Conservation (phyloP, 371 early-diverging fungal species). For the Syncephalis plumigaleata region DNA sequence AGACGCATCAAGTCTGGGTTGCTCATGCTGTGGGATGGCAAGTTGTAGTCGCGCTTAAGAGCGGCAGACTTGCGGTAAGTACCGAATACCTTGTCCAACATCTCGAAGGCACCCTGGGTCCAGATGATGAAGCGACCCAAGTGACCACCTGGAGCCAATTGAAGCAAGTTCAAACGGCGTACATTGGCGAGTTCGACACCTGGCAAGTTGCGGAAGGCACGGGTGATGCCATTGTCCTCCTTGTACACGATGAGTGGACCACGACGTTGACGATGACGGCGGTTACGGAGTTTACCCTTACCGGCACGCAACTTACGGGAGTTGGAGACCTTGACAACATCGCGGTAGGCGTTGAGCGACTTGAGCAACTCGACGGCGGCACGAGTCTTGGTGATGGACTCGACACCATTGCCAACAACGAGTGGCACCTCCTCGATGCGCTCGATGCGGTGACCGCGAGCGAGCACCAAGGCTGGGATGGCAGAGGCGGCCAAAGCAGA, state of each 20-base stretch:
- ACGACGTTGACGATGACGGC: conserved; percentile 95
- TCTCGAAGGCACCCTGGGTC: conserved; percentile 94
- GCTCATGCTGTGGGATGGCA: conserved; percentile 79
- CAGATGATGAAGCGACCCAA: conserved; percentile 99
- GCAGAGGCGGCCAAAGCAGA: conserved; percentile 99
- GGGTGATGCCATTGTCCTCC: conserved; percentile 87
- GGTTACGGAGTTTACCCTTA: conserved; percentile 98
- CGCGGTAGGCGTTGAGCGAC: conserved; percentile 86
- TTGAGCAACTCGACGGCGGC: conserved; percentile 87
- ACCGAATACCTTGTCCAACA: conserved; percentile 92
- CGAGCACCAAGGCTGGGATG: conserved; percentile 88
- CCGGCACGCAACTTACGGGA: conserved; percentile 97
- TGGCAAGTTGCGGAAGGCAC: conserved; percentile 98
- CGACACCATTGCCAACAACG: conserved; percentile 71
- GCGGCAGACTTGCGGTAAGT: conserved; percentile 60
- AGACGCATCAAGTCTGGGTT: conserved; percentile 93
- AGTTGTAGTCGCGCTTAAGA: conserved; percentile 87
- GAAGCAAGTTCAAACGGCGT: conserved; percentile 88
- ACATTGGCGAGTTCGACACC: conserved; percentile 97
- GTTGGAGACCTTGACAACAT: conserved; percentile 94
- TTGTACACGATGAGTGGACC: conserved; percentile 97
- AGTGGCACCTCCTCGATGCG: conserved; percentile 95
- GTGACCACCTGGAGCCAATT: conserved; percentile 99
- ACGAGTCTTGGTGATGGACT: conserved; percentile 90
- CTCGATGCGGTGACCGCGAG: conserved; percentile 98